Evolutionary conservation across 805 yeast genomes (phyloP).

Genomic region (Wickerhamomyces sydowiorum): DNA sequence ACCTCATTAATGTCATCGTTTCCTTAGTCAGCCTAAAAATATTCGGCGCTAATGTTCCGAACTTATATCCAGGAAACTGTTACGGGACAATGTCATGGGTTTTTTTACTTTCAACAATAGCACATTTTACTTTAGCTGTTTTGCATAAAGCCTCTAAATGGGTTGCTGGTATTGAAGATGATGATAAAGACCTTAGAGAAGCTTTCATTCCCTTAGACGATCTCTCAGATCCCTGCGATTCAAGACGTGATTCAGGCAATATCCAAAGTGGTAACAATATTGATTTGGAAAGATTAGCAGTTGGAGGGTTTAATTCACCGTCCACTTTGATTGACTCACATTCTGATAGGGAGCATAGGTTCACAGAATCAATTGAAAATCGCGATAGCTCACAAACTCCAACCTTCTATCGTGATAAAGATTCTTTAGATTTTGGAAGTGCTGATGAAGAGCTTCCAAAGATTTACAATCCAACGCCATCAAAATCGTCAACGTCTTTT

Average conservation of each 20-base stretch:
- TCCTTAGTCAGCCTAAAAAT: conserved; percentile 52
- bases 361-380: not conserved
- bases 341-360: not conserved
- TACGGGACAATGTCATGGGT: conserved; percentile 63
- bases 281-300: conserved; percentile 18
- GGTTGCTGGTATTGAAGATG: conserved; percentile 27
- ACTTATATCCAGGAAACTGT: conserved; percentile 71
- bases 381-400: conserved; percentile 10
- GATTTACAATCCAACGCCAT: not conserved
- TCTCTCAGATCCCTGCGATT: conserved; percentile 1
- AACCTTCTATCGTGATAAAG: conserved; percentile 17
- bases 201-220: conserved; percentile 26
- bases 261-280: conserved; percentile 1
- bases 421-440: conserved; percentile 18
- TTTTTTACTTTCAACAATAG: conserved; percentile 43
- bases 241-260: conserved; percentile 2
- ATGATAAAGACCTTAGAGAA: conserved; percentile 10
- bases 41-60: conserved; percentile 54
- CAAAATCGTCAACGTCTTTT: conserved; percentile 8
- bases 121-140: conserved; percentile 52
- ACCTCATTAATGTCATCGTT: conserved; percentile 37
- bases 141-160: conserved; percentile 40
- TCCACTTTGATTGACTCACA: conserved; percentile 24
- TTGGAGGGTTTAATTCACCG: conserved; percentile 15
- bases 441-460: conserved; percentile 8